These are phyloP conservation scores for Diplodia intermedia DNA, from an alignment of 2,329 filamentous ascomycete species.

Conservation along the genomic window DNA sequence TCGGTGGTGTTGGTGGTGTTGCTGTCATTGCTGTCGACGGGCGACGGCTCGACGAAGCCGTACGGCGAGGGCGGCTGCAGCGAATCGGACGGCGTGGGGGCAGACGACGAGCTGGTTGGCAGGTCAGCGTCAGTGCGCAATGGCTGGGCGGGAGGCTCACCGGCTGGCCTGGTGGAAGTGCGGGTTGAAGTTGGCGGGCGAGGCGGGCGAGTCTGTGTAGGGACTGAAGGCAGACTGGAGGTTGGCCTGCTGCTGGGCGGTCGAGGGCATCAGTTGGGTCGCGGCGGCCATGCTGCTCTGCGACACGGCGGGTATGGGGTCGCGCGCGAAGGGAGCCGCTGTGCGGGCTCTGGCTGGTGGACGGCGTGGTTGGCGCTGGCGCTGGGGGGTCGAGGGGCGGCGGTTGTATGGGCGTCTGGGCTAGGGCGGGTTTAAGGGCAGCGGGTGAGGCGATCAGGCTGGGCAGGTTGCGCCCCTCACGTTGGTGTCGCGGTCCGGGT, in stretches of 20 bases:
- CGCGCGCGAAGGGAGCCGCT: constrained; percentile 14
- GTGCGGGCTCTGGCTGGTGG: constrained; percentile 6
- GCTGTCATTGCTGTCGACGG: constrained; percentile 84
- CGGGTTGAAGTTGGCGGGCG: constrained; percentile 53
- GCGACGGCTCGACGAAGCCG: constrained; percentile 77
- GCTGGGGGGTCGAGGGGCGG: not conserved
- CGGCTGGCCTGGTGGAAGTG: constrained; percentile 50
- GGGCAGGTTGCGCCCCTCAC: constrained; percentile 20
- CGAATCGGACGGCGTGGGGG: constrained; percentile 48
- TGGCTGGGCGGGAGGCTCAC: constrained; percentile 53
- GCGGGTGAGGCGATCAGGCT: constrained; percentile 9
- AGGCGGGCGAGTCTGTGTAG: constrained; percentile 60
- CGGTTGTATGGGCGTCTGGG: not conserved
- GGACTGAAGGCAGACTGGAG: constrained; percentile 57
- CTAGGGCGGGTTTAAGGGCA: constrained; percentile 6
- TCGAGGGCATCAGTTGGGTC: constrained; percentile 54
- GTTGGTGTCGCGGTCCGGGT: constrained; percentile 27
- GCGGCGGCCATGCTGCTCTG: constrained; percentile 46
- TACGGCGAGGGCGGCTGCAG: constrained; percentile 59
- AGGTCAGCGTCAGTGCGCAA: constrained; percentile 28
- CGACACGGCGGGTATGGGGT: constrained; percentile 20
- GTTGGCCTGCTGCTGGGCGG: constrained; percentile 39
- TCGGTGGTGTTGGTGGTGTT: constrained; percentile 78
- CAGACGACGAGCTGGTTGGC: constrained; percentile 18
- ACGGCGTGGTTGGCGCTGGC: not conserved